Percentiles rank a stretch among this genome's conserved stretches.
phyloP scores from a whole-genome alignment of 371 early-diverging fungal genomes.

The Mucor sp. region DNA sequence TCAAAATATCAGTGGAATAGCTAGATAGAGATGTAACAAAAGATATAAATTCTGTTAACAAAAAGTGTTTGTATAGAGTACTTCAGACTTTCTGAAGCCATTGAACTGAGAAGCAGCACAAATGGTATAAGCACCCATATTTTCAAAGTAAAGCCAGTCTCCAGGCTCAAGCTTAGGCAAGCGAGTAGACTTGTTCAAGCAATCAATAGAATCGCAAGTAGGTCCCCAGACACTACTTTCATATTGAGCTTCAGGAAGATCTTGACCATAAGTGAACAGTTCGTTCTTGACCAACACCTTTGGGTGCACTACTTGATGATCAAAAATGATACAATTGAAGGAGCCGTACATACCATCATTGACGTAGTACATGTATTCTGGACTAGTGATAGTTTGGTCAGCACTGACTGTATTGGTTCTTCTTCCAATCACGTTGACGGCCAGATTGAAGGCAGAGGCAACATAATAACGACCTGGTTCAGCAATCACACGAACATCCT shows the following conservation, averaged over 20 bases:
- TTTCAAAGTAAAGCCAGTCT: conserved; percentile 95
- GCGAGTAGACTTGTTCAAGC: conserved; percentile 68
- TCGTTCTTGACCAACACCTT: conserved; percentile 46
- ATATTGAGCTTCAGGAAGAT: conserved; percentile 32
- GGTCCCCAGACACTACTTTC: conserved; percentile 95
- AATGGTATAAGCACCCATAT: conserved; percentile 97
- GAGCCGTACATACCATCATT: conserved; percentile 98
- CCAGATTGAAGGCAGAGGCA: conserved; percentile 90
- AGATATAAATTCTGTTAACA: conserved; percentile 7
- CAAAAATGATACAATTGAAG: conserved; percentile 98
- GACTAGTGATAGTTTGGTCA: conserved; percentile 9
- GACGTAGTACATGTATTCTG: conserved; percentile 92
- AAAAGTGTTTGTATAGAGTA: conserved; percentile 86
- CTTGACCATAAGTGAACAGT: conserved; percentile 44
- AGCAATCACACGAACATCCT: conserved; percentile 86
- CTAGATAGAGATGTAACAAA: neutral
- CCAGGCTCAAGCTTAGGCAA: conserved; percentile 90
- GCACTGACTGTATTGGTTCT: conserved; percentile 59
- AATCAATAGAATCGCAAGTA: conserved; percentile 98
- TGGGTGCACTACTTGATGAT: conserved; percentile 85
- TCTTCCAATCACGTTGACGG: conserved; percentile 90
- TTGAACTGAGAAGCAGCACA: conserved; percentile 90
- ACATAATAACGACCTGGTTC: conserved; percentile 98
- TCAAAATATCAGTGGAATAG: neutral
- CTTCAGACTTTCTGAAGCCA: conserved; percentile 83